Evolutionary conservation across 169 alveolate species (phyloP).

Genomic region (Cryptosporidium parvum): DNA sequence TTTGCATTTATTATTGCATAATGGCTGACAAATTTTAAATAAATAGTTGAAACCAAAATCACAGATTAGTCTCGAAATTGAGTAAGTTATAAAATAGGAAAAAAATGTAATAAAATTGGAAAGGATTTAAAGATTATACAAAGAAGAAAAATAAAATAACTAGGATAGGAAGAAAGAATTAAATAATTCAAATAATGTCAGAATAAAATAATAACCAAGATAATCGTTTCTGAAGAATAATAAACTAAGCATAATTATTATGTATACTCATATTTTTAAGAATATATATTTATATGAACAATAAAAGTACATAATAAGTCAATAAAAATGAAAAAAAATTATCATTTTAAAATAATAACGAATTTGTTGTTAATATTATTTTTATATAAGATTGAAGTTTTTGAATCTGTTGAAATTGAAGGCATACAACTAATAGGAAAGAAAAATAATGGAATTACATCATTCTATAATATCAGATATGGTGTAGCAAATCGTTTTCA

Average conservation of each 20-base stretch:
- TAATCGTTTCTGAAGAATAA: too few relatives aligned
- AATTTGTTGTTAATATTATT: conserved; percentile 51
- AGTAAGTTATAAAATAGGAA: conserved; percentile 4
- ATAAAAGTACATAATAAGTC: not conserved
- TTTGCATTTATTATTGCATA: conserved; percentile 5
- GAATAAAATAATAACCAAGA: not conserved
- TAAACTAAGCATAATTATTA: not conserved
- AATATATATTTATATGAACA: not conserved
- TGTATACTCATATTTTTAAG: not conserved
- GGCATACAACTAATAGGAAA: conserved; percentile 58
- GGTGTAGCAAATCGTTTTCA: conserved; percentile 66
- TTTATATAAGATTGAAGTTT: conserved; percentile 1
- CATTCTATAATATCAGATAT: conserved; percentile 54
- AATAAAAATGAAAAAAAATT: not conserved
- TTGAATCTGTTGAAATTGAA: conserved; percentile 66
- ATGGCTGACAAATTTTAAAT: not conserved
- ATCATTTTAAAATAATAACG: conserved; percentile 8
- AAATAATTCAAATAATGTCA: not conserved
- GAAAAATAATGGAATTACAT: conserved; percentile 56
- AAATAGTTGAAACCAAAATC: not conserved
- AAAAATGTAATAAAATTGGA: not conserved
- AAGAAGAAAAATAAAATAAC: not conserved
- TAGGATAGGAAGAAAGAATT: not conserved
- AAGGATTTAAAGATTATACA: not conserved
- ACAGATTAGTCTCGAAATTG: conserved; percentile 26